Evolutionary conservation across 75 land plant species (phyloP), one percentile per base, ranked within the genome.

Genomic region (Pinus taeda): DNA sequence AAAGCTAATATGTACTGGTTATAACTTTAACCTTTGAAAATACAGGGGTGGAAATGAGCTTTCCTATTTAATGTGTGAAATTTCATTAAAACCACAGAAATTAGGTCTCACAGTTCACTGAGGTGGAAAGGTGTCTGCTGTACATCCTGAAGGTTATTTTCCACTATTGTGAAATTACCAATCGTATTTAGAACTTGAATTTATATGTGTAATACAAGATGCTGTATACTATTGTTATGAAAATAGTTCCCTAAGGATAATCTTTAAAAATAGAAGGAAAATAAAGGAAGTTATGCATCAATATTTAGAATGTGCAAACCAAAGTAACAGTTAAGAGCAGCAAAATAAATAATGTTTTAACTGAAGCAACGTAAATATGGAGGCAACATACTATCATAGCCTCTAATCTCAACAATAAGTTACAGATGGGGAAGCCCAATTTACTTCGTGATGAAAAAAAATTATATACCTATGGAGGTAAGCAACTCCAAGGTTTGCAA

Each of bases 401-500:
- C 11, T 11, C 9, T 49, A 49, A 49, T 49, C 12, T 49, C 55
- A 49, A 49, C 55, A 49, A 49, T 9, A 49, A 49, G 55, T 49
- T 49, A 49, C 55, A 49, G 9, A 49, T 11, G 55, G 55, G 9
- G 55, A 49, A 49, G 12, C 55, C 55, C 55, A 49, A 49, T 49
- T 49, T 49, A 49, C 55, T 49, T 49, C 9, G 55, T 49, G 55
- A 49, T 49, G 26, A 11, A 49, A 64, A 70, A 29, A 64, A 36
- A 5, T 8, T 17, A 73, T 56, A 57, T 77, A 94, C 93, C 93
- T 86, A 62, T 90, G 93, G 57, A 94, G 83, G 76, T 87, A 88
- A 57, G 93, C 93, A 66, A 94, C 78, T 17, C 95, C 97, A 77
- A 94, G 93, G 75, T 94, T 94, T 59, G 88, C 87, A 81, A 94